Base-by-base conservation (phyloP, 805 yeast genomes). In the Deakozyma indianensis region DNA sequence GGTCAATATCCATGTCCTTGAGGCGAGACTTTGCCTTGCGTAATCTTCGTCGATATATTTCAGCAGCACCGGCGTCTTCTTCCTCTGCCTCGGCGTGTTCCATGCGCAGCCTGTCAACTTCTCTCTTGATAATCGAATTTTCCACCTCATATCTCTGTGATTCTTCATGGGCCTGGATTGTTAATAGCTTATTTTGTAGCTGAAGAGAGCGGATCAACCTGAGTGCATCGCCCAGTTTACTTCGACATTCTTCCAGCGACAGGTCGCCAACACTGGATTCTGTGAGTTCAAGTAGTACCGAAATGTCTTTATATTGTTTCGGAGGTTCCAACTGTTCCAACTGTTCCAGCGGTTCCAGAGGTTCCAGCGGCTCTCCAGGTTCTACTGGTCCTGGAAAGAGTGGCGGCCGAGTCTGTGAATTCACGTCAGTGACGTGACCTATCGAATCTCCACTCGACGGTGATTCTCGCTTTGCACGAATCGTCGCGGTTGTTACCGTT, bases 111-210 rank as follows among this genome's bases (percentile, higher is more conserved):
- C 66, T 58, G 49, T 73, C 72, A n/a, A 70, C 67, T 52, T 71
- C 73, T 27, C 72, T 62, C 52, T 69, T 65, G 40, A 62, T 61
- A n/a, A 73, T 54, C 43, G 59, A 64, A 43, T 61, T 63, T 51
- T 72, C 77, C 16, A 72, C 77, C 50, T 70, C 73, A 47, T 63
- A 62, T 18, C 76, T 56, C 58, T 67, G 71, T 38, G 65, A 66
- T 9, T 64, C 63, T 48, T 71, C 75, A 40, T 64, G 64, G 16
- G 68, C 53, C 41, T 70, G 71, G 18, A 71, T 62, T 3, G 65
- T 63, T 40, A 69, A 51, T 24, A 75, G 59, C 53, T 71, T 55
- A 47, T 56, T 59, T 50, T 66, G 70, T 27, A 66, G 57, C 43
- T 58, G 56, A 5, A 32, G 27, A 44, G 29, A 5, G 22, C 23